Evolutionary conservation across 75 land plant species (phyloP), one percentile per base, ranked within the genome.

Genomic region (Pinus taeda): DNA sequence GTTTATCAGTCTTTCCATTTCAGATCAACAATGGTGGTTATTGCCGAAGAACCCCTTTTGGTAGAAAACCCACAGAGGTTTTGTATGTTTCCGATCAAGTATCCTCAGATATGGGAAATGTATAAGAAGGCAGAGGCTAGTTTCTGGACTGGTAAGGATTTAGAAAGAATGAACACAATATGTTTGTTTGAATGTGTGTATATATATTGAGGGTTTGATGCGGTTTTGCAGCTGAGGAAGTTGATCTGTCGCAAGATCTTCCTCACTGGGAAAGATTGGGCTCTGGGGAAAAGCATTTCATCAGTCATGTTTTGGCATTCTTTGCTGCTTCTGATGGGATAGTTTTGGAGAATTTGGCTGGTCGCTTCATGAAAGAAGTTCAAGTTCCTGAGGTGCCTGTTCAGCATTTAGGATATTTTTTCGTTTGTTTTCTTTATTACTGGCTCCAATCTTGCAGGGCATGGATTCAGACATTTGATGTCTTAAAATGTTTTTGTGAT

Each of bases 331-430:
- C 97, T 49, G 97, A 94, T 76, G 97, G 97, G 49, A 94, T 94
- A 82, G 97, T 94, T 29, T 81, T 94, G 59, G 97, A 94, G 69
- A 94, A 94, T 79, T 83, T 94, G 76, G 95, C 95, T 63, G 89
- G 81, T 26, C 79, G 97, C 18, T 94, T 94, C 84, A 94, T 94
- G 97, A 88, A 80, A 66, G 97, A 94, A 73, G 86, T 94, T 58
- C 97, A 94, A 76, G 75, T 94, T 55, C 84, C 97, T 12, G 97
- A 86, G 88, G 87, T 83, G 49, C 33, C 33, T 33, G 33, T 33
- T 33, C 33, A 33, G 33, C 33, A 33, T 33, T 33, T 33, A 33
- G 33, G 33, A 33, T 33, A 33, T 33, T 33, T 1, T 30, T 33
- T 33, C 33, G 33, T 6, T 45, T 45, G 49, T 45, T 45, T 6